Base-by-base conservation (phyloP, 2,329 filamentous ascomycete genomes). In the Stagonosporopsis rhizophila region DNA sequence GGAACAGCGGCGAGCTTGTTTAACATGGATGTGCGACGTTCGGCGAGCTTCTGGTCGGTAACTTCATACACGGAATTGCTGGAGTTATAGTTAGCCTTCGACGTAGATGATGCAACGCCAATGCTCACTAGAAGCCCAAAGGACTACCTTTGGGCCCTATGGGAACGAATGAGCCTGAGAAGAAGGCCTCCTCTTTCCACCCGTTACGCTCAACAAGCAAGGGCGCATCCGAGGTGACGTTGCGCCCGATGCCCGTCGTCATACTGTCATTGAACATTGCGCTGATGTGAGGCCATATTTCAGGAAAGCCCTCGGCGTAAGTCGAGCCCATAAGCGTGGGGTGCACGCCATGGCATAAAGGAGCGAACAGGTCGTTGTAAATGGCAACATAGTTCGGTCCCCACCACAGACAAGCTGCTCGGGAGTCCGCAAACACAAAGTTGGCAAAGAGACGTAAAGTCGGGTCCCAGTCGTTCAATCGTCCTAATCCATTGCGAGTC, bases 331-430 rank as follows among this genome's bases (percentile, higher is more conserved):
- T 69, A 17, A 71, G 63, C 38, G 49, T 55, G 7, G 67, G 68
- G 40, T 70, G 68, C 6, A 58, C 61, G n/a, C 52, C 32, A 15
- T 58, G 60, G 17, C 64, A 59, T 14, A 71, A 52, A 1, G 61
- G 62, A 15, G 51, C 49, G 52, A 66, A 71, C 14, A 39, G 38
- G 22, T 64, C 62, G 51, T 71, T 71, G 58, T 71, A 70, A 46
- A 71, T 64, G 44, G 65, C 67, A 22, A 67, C 54, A 35, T 59
- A 51, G n/a, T 64, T 25, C n/a, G 63, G 60, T 32, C 66, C 67
- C 68, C 68, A 71, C 61, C 63, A 71, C 20, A 71, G 35, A 52
- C 60, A 64, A 0, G 66, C 67, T 14, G 68, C 62, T 25, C 67
- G 59, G n/a, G 64, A 59, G 54, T 71, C 68, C 7, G 65, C 64